Evolutionary conservation across 2,329 filamentous ascomycete genomes (phyloP).

Genomic region (Knufia fluminis): DNA sequence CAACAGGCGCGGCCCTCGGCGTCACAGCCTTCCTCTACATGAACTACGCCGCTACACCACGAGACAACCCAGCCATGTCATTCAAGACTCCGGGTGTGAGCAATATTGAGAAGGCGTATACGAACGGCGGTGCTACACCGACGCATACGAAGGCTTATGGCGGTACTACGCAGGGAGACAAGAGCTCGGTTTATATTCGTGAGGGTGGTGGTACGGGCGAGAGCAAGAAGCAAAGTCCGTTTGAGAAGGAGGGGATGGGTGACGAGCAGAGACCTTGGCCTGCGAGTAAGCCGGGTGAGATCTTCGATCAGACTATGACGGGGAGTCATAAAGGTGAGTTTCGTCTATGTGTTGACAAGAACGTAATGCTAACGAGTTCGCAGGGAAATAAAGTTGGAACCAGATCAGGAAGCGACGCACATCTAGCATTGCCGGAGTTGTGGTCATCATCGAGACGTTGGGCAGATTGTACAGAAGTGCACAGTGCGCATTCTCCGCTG

Average conservation of each 20-base stretch:
- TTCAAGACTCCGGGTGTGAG: conserved; percentile 16
- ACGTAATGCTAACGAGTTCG: background rate
- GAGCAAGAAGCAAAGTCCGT: conserved; percentile 9
- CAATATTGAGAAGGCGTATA: conserved; percentile 21
- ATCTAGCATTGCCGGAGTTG: too few species aligned
- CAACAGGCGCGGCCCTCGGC: background rate
- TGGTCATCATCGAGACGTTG: too few species aligned
- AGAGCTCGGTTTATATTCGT: conserved; percentile 9
- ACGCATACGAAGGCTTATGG: conserved; percentile 21
- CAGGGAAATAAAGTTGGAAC: background rate
- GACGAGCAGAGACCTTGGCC: conserved; percentile 13
- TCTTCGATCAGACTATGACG: conserved; percentile 15
- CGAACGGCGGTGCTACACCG: conserved; percentile 17
- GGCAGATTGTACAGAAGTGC: too few species aligned
- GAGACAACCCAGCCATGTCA: conserved; percentile 7
- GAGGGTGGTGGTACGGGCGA: conserved; percentile 11
- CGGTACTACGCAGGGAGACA: conserved; percentile 18
- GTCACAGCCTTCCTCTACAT: conserved; percentile 2
- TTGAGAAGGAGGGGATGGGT: conserved; percentile 12
- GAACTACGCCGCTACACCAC: background rate
- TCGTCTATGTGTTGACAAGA: background rate
- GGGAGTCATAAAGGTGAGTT: conserved; percentile 15
- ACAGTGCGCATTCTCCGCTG: too few species aligned
- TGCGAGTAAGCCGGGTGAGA: conserved; percentile 9
- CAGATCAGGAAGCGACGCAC: too few species aligned